These are phyloP conservation scores for Urtica urens DNA, from an alignment of 306 rosid genomes.

Conservation along the genomic window DNA sequence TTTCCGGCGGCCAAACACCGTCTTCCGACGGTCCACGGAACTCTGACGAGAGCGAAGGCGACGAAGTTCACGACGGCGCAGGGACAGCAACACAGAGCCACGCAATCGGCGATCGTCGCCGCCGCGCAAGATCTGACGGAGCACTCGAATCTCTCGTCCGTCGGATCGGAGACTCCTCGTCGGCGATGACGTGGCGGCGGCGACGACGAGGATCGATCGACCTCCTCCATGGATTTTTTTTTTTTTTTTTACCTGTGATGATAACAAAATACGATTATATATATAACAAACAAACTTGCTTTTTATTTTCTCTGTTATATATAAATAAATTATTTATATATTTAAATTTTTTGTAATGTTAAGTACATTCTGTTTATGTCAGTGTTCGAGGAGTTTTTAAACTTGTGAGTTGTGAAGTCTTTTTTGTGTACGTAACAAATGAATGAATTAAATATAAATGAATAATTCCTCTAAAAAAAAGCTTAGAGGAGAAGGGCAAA, in stretches of 20 bases:
- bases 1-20: slow-evolving; percentile 34
- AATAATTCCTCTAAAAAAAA: background rate
- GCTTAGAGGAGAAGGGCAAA: slow-evolving; percentile 1
- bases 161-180: slow-evolving; percentile 19
- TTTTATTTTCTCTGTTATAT: background rate
- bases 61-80: slow-evolving; percentile 52
- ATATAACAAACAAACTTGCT: background rate
- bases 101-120: slow-evolving; percentile 52
- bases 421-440: slow-evolving; percentile 4
- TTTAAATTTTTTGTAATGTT: background rate
- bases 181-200: slow-evolving; percentile 10
- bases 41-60: slow-evolving; percentile 45
- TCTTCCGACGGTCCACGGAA: slow-evolving; percentile 47
- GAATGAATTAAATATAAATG: background rate
- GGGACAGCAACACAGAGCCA: slow-evolving; percentile 72
- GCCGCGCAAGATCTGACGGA: slow-evolving; percentile 55
- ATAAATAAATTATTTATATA: background rate
- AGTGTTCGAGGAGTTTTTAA: background rate
- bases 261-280: too few species aligned
- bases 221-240: slow-evolving; percentile 7
- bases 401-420: background rate
- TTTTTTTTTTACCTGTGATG: background rate
- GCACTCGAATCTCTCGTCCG: slow-evolving; percentile 41
- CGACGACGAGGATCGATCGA: slow-evolving; percentile 13
- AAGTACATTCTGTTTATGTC: background rate